Percentiles rank a stretch among this genome's conserved stretches.
Evolutionary conservation across 306 rosid species (phyloP).

Genomic region (Datisca glomerata): DNA sequence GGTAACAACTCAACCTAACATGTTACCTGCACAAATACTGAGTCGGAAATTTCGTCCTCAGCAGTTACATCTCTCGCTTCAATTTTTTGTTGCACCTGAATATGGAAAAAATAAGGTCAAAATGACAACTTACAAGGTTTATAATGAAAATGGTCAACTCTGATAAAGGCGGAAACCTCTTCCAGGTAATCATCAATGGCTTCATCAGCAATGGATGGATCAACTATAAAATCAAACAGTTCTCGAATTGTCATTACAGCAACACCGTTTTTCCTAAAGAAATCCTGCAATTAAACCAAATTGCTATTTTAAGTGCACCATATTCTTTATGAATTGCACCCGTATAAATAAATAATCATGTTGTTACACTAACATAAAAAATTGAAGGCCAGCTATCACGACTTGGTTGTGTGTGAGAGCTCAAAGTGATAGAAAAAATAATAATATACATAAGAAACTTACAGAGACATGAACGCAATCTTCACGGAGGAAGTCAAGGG

Average conservation of each 20-base stretch:
- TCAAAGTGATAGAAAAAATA: background rate
- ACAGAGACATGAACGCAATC: slow-evolving; percentile 79
- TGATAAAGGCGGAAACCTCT: slow-evolving; percentile 32
- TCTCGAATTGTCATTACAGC: slow-evolving; percentile 81
- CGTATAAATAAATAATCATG: too few relatives aligned
- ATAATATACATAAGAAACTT: slow-evolving; percentile 4
- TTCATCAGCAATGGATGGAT: slow-evolving; percentile 66
- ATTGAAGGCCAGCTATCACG: too few relatives aligned
- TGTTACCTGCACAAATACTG: slow-evolving; percentile 60
- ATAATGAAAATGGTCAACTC: background rate
- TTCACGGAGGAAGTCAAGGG: slow-evolving; percentile 72
- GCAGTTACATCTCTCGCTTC: slow-evolving; percentile 42
- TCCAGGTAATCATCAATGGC: slow-evolving; percentile 70
- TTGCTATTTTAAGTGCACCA: background rate
- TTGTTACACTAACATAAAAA: too few relatives aligned
- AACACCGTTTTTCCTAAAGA: slow-evolving; percentile 77
- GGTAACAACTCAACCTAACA: background rate
- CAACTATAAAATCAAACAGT: slow-evolving; percentile 83
- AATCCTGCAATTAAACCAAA: slow-evolving; percentile 42
- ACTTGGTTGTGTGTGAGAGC: too few relatives aligned
- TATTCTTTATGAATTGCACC: background rate
- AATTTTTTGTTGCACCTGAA: slow-evolving; percentile 54
- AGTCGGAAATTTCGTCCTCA: slow-evolving; percentile 83
- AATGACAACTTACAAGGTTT: background rate
- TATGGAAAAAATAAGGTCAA: slow-evolving; percentile 2